Evolutionary conservation across 1,139 yeast species (phyloP), one percentile per base, ranked within the genome.

Genomic region (Yamadazyma diddensiae): DNA sequence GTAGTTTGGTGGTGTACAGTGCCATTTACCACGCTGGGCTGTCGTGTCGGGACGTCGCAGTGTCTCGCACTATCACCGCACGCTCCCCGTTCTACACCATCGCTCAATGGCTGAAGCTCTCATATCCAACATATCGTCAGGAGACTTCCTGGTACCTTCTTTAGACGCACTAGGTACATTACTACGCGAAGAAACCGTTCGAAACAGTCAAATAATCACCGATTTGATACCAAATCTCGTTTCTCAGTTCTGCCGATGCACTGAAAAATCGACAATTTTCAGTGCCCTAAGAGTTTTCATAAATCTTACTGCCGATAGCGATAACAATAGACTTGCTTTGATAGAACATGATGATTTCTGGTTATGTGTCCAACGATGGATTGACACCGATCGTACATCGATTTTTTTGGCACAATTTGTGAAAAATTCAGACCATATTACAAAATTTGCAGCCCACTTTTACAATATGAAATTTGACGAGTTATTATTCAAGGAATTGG

Each of bases 261-360:
- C 27, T 24, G 30, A 33, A 9, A 37, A 36, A 11, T 31, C 30
- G 2, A 21, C 41, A 10, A 25, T 38, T 5, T 37, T 45, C 11
- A 59, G 56, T 16, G 39, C 45, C 3, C 44, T 60, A 9, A 39
- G 70, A 28, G 63, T 57, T 1, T 41, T 63, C 8, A 50, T 68
- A 36, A 68, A 68, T 35, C 47, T 57, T 32, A 45, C 59, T 26
- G 73, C 74, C 5, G 62, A 60, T 41, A 62, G 53, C 39, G 69
- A 62, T 33, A 34, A 34, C 6, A 68, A 67, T 45, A 36, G 73
- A 22, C 38, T 37, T 2, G 45, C 36, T 20, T 34, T 65, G 17
- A 42, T 39, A 8, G 35, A 37, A 10, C 37, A 42, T 12, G 29
- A 30, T n/a, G 35, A 32, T 18, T 53, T 61, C 31, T 61, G 67